Evolutionary conservation across 768 basidiomycete species (phyloP).

Genomic region (Asterophora lycoperdoides): DNA sequence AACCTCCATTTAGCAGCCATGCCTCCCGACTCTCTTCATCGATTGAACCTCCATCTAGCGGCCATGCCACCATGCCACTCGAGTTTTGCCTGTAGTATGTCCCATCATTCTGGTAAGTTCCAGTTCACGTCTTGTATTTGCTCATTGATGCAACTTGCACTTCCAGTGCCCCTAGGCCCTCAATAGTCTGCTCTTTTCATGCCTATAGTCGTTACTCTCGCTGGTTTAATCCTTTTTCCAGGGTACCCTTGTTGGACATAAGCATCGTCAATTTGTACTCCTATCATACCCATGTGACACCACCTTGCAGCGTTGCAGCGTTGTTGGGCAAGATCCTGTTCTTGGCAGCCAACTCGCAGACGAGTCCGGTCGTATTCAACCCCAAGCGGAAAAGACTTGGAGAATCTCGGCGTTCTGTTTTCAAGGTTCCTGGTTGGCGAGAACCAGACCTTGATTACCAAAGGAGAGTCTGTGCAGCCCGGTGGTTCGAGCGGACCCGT

Average conservation of each 20-base stretch:
- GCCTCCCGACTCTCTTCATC: too few species aligned
- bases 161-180: too few species aligned
- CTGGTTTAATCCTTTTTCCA: conserved; percentile 59
- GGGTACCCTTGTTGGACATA: conserved; percentile 55
- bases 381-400: conserved; percentile 53
- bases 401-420: conserved; percentile 58
- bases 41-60: too few species aligned
- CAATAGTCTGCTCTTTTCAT: too few species aligned
- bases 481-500: conserved; percentile 47
- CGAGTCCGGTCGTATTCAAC: conserved; percentile 57
- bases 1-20: too few species aligned
- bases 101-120: too few species aligned
- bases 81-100: too few species aligned
- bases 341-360: conserved; percentile 45
- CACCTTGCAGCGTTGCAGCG: conserved; percentile 41
- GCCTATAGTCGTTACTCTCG: too few species aligned
- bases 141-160: too few species aligned
- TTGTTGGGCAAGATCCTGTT: conserved; percentile 45
- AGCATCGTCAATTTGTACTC: conserved; percentile 23
- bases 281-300: conserved; percentile 1
- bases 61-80: too few species aligned
- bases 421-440: conserved; percentile 59
- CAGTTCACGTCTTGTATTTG: too few species aligned
- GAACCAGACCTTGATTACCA: conserved; percentile 57
- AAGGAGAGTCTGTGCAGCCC: conserved; percentile 59